Evolutionary conservation across 306 rosid genomes (phyloP).

Genomic region (Lupinus albus): DNA sequence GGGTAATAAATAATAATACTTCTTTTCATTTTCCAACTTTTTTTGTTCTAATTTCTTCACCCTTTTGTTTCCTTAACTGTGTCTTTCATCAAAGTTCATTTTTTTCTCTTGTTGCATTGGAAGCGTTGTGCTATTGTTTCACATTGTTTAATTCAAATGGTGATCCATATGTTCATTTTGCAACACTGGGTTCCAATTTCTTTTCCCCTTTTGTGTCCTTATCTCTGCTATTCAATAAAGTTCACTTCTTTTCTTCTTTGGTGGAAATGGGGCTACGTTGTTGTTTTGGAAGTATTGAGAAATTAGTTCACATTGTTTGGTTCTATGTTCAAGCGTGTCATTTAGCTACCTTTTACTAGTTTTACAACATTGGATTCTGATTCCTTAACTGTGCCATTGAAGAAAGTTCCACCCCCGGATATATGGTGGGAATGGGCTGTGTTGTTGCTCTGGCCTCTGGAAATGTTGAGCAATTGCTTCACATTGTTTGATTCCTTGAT

Average conservation of each 20-base stretch:
- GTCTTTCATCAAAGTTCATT: too few species aligned
- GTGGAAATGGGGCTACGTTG: background rate
- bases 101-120: too few species aligned
- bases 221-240: too few species aligned
- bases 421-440: too few species aligned
- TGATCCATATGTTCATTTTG: background rate
- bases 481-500: conserved; percentile 5
- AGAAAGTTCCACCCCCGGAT: background rate
- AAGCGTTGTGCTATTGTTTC: too few species aligned
- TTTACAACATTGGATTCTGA: background rate
- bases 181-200: too few species aligned
- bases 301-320: background rate
- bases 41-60: too few species aligned
- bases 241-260: too few species aligned
- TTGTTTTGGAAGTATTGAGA: too few species aligned
- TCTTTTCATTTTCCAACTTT: background rate
- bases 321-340: conserved; percentile 12
- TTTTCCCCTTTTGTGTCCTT: too few species aligned
- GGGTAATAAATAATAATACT: conserved; percentile 74
- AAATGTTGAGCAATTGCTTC: background rate
- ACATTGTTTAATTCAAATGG: background rate
- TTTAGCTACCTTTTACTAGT: background rate
- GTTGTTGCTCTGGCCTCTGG: too few species aligned
- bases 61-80: too few species aligned
- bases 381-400: conserved; percentile 15